phyloP scores from a whole-genome alignment of 768 basidiomycete genomes.

The Lepiota venenata region DNA sequence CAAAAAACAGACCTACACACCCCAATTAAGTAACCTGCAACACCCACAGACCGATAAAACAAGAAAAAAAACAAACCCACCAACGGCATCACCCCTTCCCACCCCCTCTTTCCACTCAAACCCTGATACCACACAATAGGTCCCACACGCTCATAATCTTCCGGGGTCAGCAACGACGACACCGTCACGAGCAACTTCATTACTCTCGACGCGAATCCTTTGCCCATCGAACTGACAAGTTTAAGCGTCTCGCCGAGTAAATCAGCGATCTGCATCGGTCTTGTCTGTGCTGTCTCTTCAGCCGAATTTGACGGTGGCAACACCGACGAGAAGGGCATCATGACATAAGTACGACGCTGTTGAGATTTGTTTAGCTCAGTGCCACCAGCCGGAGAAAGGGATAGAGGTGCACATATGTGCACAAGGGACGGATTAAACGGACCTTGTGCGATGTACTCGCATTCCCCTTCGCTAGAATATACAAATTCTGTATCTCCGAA shows the following conservation, averaged over 20 bases:
- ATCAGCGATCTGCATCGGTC: slow-evolving; percentile 26
- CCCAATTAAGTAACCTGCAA: not conserved
- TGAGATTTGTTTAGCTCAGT: not conserved
- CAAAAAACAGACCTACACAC: slow-evolving; percentile 54
- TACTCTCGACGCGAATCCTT: slow-evolving; percentile 42
- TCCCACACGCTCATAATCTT: slow-evolving; percentile 50
- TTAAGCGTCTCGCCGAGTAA: slow-evolving; percentile 33
- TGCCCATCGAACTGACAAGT: slow-evolving; percentile 40
- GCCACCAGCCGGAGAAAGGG: not conserved
- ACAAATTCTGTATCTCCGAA: slow-evolving; percentile 45
- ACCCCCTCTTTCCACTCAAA: slow-evolving; percentile 18
- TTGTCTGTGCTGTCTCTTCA: slow-evolving; percentile 12
- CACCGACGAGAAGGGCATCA: slow-evolving; percentile 13
- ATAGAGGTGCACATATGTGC: too few relatives aligned
- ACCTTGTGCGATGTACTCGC: slow-evolving; percentile 44
- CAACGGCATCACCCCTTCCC: not conserved
- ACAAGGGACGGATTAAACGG: not conserved
- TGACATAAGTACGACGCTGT: slow-evolving; percentile 16
- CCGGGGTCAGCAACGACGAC: slow-evolving; percentile 46
- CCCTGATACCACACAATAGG: slow-evolving; percentile 57
- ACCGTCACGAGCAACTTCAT: slow-evolving; percentile 63
- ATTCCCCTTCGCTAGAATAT: slow-evolving; percentile 46
- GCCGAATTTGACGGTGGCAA: slow-evolving; percentile 6
- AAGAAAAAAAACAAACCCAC: not conserved
- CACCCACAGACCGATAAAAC: not conserved